Conservation (phyloP, 306 rosid genomes). For the Canavalia ensiformis region DNA sequence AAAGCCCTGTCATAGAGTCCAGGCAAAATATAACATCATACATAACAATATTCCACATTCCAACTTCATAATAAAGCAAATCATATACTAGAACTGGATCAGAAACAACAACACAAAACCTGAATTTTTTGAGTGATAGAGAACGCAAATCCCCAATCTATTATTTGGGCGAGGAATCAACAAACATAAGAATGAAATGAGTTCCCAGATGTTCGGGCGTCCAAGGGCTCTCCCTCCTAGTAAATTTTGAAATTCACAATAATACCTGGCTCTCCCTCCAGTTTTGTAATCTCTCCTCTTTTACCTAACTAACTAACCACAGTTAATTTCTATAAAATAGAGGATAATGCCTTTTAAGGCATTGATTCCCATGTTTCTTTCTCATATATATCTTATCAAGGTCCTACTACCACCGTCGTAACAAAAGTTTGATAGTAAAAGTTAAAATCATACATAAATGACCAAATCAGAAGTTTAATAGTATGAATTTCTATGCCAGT, state of each 20-base stretch:
- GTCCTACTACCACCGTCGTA: neutral
- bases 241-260: neutral
- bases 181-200: neutral
- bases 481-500: neutral
- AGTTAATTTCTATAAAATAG: neutral
- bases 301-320: neutral
- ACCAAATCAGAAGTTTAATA: neutral
- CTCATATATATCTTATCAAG: neutral
- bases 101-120: neutral
- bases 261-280: neutral
- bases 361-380: neutral
- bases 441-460: neutral
- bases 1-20: neutral
- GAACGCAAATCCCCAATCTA: neutral
- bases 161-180: neutral
- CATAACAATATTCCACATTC: neutral
- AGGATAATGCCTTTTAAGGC: neutral
- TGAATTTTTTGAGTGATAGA: neutral
- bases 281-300: neutral
- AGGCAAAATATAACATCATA: neutral
- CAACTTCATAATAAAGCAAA: neutral
- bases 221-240: too few species aligned
- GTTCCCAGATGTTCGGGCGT: neutral
- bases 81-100: neutral
- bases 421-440: neutral